Percentiles rank a stretch among this genome's conserved stretches.
These are phyloP conservation scores for Pyronema omphalodes DNA, from an alignment of 495 filamentous ascomycete species.

Conservation along the genomic window DNA sequence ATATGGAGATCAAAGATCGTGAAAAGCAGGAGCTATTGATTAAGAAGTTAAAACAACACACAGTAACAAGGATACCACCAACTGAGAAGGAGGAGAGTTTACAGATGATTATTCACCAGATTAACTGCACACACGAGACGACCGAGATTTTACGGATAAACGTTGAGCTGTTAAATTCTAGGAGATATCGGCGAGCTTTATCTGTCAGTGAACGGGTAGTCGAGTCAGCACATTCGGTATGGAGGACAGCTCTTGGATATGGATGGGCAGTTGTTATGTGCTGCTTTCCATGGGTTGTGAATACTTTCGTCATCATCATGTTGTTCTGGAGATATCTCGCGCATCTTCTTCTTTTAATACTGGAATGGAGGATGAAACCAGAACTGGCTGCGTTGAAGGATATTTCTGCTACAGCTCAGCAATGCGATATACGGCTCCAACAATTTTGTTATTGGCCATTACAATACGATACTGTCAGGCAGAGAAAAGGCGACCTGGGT, in stretches of 20 bases:
- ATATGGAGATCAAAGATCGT: slow-evolving; percentile 38
- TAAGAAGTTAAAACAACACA: slow-evolving; percentile 81
- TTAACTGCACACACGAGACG: slow-evolving; percentile 89
- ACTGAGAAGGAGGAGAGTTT: slow-evolving; percentile 72
- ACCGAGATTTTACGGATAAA: slow-evolving; percentile 72
- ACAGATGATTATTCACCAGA: slow-evolving; percentile 71
- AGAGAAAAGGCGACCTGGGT: slow-evolving; percentile 81
- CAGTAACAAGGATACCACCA: slow-evolving; percentile 52
- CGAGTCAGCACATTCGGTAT: slow-evolving; percentile 71
- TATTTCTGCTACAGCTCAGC: slow-evolving; percentile 86
- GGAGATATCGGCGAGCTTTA: slow-evolving; percentile 60
- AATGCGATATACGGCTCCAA: slow-evolving; percentile 91
- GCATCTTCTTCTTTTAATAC: slow-evolving; percentile 55
- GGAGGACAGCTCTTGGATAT: slow-evolving; percentile 38
- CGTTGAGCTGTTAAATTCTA: slow-evolving; percentile 51
- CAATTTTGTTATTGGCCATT: slow-evolving; percentile 99
- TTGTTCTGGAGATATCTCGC: slow-evolving; percentile 66
- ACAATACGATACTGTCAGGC: slow-evolving; percentile 78
- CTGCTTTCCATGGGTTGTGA: slow-evolving; percentile 58
- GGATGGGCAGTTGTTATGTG: slow-evolving; percentile 39
- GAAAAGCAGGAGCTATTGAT: slow-evolving; percentile 42
- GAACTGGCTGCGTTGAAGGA: slow-evolving; percentile 79
- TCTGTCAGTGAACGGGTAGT: slow-evolving; percentile 92
- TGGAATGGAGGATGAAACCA: slow-evolving; percentile 75
- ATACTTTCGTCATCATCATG: slow-evolving; percentile 54